These are phyloP conservation scores for Alternaria postmessia DNA, from an alignment of 2,329 filamentous ascomycete genomes.

Conservation along the genomic window DNA sequence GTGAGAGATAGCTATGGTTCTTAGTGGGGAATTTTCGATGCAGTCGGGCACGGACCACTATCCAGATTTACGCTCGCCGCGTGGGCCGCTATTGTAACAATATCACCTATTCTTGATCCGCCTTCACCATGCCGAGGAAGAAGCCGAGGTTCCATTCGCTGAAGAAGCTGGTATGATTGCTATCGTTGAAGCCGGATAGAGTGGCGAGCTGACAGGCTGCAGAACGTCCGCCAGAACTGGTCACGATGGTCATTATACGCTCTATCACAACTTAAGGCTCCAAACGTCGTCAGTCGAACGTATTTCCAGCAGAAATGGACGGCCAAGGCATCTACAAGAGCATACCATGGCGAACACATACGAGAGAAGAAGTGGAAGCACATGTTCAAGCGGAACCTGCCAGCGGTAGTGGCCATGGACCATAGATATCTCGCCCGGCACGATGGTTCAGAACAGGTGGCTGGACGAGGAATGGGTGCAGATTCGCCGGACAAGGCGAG, in stretches of 20 bases:
- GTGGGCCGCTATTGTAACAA: conserved; percentile 13
- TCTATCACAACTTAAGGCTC: conserved; percentile 65
- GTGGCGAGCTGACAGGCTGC: conserved; percentile 24
- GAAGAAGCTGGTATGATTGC: conserved; percentile 66
- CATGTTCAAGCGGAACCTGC: conserved; percentile 85
- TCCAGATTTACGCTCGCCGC: conserved; percentile 11
- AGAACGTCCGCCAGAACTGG: conserved; percentile 97
- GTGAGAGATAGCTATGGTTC: conserved; percentile 15
- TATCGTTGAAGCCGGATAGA: neutral
- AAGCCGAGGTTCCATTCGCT: conserved; percentile 70
- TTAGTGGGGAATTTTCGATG: conserved; percentile 24
- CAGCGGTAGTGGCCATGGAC: conserved; percentile 86
- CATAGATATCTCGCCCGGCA: conserved; percentile 77
- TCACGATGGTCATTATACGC: conserved; percentile 98
- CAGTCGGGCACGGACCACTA: conserved; percentile 12
- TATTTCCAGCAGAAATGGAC: conserved; percentile 99
- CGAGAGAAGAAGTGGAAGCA: conserved; percentile 92
- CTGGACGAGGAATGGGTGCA: conserved; percentile 80
- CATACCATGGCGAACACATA: conserved; percentile 95
- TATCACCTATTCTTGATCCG: conserved; percentile 9
- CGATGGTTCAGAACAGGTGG: conserved; percentile 84
- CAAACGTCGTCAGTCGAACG: conserved; percentile 58
- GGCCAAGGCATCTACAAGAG: conserved; percentile 82
- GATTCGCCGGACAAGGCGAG: conserved; percentile 28
- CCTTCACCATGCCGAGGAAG: conserved; percentile 54